Evolutionary conservation across 2,329 filamentous ascomycete genomes (phyloP), one percentile per base, ranked within the genome.

Genomic region (Atkinsonella hypoxylon): DNA sequence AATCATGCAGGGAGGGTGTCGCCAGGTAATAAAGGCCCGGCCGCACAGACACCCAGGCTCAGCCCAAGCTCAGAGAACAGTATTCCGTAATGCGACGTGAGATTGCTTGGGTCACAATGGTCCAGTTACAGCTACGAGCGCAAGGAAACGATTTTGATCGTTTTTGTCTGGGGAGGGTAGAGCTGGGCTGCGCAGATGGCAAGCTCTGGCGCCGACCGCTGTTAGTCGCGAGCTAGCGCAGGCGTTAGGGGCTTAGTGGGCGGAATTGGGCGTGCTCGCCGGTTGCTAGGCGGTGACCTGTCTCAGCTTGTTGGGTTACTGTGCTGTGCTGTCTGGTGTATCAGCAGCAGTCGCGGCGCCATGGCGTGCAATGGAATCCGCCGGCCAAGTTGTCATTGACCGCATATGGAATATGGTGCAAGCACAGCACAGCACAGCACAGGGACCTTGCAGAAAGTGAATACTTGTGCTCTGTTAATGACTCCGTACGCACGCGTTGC

Each of bases 1-100:
- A 26, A 26, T 26, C 12, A 20, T 34, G 26, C 13, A 45, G 32
- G n/a, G 17, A 39, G 48, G 48, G 32, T 17, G 41, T 49, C 41
- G 42, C 41, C 48, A 39, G 41, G 42, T 45, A 49, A 49, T 45
- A 45, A 49, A 43, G 47, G 36, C 26, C 36, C 13, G 36, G 36
- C 12, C n/a, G 39, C n/a, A 10, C n/a, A 41, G 39, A 17, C 36
- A 15, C 6, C 10, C 39, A 9, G 39, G 8, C 39, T n/a, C n/a
- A n/a, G n/a, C n/a, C 31, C 31, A 8, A 17, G 4, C 9, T 13
- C 15, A 10, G n/a, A 17, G 17, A 9, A n/a, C 38, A 17, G 38
- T 13, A 9, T 20, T 40, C n/a, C n/a, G n/a, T n/a, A n/a, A n/a
- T n/a, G n/a, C 38, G 10, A 9, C 15, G 9, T 6, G 38, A 10